Evolutionary conservation across 495 filamentous ascomycete species (phyloP).

Genomic region (Xylaria castorea): DNA sequence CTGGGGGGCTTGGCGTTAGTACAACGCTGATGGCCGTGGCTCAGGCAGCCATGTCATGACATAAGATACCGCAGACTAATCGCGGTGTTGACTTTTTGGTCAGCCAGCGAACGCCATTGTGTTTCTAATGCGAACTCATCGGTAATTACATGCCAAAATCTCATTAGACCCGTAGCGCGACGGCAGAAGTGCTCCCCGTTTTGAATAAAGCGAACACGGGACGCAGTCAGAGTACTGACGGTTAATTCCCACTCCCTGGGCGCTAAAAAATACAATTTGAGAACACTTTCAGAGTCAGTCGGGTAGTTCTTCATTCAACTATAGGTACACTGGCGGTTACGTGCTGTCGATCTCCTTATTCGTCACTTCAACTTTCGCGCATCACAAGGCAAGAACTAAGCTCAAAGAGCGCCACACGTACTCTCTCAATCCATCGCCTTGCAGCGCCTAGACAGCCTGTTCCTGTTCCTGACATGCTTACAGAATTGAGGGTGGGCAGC

Average conservation of each 20-base stretch:
- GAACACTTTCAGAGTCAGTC: neutral
- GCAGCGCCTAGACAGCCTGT: slow-evolving; percentile 3
- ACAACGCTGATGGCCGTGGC: neutral
- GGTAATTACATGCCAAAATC: neutral
- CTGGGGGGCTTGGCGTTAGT: slow-evolving; percentile 11
- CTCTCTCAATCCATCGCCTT: slow-evolving; percentile 10
- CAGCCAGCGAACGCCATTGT: neutral
- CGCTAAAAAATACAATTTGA: neutral
- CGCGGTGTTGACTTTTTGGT: neutral
- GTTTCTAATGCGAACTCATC: neutral
- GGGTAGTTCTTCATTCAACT: neutral
- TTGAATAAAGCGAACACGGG: slow-evolving; percentile 10
- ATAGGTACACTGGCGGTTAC: slow-evolving; percentile 10
- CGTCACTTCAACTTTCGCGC: slow-evolving; percentile 14
- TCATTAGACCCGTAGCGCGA: neutral
- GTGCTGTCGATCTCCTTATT: slow-evolving; percentile 16
- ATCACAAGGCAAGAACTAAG: slow-evolving; percentile 16
- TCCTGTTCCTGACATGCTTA: slow-evolving; percentile 28
- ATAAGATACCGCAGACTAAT: slow-evolving; percentile 1
- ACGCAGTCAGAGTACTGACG: neutral
- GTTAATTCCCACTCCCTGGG: neutral
- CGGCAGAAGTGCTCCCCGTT: slow-evolving; percentile 9
- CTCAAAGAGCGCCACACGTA: slow-evolving; percentile 1
- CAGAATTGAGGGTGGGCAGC: slow-evolving; percentile 17
- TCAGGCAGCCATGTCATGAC: slow-evolving; percentile 12